A percentile compares a stretch with the other conserved stretches of the same genome.
Conservation (phyloP, 2,329 filamentous ascomycete species). For the Aureobasidium sp. region DNA sequence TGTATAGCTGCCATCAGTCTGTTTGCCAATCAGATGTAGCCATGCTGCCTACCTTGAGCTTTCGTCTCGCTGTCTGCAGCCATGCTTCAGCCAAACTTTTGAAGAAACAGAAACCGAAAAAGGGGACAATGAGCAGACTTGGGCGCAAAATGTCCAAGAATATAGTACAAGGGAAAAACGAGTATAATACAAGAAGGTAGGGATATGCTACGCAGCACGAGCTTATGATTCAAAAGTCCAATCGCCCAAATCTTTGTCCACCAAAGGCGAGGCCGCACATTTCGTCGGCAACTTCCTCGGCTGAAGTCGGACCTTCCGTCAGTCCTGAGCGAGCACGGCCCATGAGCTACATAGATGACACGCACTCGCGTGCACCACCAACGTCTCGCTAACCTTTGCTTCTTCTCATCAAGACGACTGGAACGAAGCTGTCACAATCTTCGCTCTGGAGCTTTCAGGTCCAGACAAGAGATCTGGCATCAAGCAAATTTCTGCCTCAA, state of each 20-base stretch:
- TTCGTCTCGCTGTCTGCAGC: slow-evolving; percentile 11
- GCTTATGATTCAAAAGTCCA: slow-evolving; percentile 3
- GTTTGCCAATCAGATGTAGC: not conserved
- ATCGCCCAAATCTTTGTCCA: slow-evolving; percentile 5
- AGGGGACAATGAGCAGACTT: not conserved
- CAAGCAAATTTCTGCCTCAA: not conserved
- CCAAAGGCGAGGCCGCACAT: slow-evolving; percentile 4
- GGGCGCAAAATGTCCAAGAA: not conserved
- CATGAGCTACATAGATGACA: not conserved
- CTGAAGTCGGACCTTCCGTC: slow-evolving; percentile 3
- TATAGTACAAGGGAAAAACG: slow-evolving; percentile 4
- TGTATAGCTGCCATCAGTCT: not conserved
- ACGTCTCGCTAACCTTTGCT: not conserved
- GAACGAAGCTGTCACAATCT: not conserved
- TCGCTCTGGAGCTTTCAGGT: not conserved
- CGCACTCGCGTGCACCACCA: not conserved
- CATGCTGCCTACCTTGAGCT: slow-evolving; percentile 11
- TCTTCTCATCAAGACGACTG: not conserved
- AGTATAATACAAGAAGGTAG: slow-evolving; percentile 14
- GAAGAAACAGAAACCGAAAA: not conserved
- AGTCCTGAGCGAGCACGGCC: not conserved
- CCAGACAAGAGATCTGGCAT: not conserved
- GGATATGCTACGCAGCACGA: not conserved
- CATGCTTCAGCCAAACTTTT: slow-evolving; percentile 12
- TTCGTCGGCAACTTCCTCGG: slow-evolving; percentile 7